Percentiles rank a stretch among this genome's conserved stretches.
Evolutionary conservation across 805 yeast genomes (phyloP).

Genomic region (Teunomyces panamensis): DNA sequence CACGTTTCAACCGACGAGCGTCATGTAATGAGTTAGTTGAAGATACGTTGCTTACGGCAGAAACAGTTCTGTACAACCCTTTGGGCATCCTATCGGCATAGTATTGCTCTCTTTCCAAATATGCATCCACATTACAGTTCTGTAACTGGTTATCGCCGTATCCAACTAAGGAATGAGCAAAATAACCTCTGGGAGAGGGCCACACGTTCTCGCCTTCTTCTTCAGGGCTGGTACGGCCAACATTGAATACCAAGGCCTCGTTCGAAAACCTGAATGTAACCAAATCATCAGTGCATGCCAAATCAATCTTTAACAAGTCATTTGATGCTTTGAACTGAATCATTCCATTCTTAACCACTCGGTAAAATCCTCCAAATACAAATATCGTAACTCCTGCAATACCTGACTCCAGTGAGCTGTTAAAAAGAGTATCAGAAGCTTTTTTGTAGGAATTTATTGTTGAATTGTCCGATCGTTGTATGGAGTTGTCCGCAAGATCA

Average conservation of each 20-base stretch:
- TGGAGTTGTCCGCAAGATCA: background rate
- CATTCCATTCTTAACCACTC: slow-evolving; percentile 12
- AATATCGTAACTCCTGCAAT: slow-evolving; percentile 23
- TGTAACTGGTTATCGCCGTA: slow-evolving; percentile 12
- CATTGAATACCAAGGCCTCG: slow-evolving; percentile 17
- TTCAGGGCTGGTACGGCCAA: slow-evolving; percentile 4
- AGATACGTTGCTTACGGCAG: slow-evolving; percentile 6
- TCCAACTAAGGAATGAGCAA: slow-evolving; percentile 32
- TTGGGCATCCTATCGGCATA: background rate
- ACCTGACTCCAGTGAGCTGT: slow-evolving; percentile 1
- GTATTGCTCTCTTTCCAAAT: slow-evolving; percentile 6
- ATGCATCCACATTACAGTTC: slow-evolving; percentile 17
- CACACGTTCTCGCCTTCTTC: slow-evolving; percentile 11
- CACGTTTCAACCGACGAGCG: background rate
- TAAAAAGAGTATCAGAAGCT: background rate
- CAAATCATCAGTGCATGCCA: slow-evolving; percentile 21
- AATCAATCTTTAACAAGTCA: slow-evolving; percentile 35
- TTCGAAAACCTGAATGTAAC: slow-evolving; percentile 14
- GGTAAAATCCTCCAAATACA: slow-evolving; percentile 39
- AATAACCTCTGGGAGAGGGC: slow-evolving; percentile 41
- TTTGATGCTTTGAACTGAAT: slow-evolving; percentile 27
- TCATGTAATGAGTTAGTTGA: slow-evolving; percentile 6
- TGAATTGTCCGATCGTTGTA: background rate
- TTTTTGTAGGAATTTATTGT: background rate
- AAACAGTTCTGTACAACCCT: slow-evolving; percentile 1